These are phyloP conservation scores for Cucurbita pepo DNA, from an alignment of 306 rosid species.

Conservation along the genomic window DNA sequence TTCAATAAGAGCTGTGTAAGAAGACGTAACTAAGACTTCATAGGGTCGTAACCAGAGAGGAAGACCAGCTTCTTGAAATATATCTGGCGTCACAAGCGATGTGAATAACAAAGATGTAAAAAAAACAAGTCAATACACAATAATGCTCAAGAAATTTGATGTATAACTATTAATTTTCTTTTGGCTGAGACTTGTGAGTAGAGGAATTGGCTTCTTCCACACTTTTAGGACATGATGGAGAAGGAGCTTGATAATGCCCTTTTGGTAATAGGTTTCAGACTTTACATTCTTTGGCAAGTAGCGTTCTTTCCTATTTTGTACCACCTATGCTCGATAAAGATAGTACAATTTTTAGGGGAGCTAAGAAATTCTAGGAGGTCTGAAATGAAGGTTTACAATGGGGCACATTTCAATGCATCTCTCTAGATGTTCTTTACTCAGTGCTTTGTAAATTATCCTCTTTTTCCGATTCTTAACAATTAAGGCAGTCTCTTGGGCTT, in stretches of 20 bases:
- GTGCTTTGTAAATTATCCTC: neutral
- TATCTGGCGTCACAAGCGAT: slow-evolving; percentile 53
- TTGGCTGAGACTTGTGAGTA: neutral
- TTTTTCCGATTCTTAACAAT: neutral
- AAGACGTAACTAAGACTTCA: slow-evolving; percentile 90
- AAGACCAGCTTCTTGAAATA: slow-evolving; percentile 99
- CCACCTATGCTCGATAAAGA: neutral
- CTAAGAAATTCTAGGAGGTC: neutral
- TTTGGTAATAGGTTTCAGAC: neutral
- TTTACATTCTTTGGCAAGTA: neutral
- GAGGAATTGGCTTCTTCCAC: neutral
- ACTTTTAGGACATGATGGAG: neutral
- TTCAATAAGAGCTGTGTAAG: slow-evolving; percentile 92
- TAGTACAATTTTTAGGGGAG: neutral
- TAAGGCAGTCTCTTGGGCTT: neutral
- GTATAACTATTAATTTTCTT: neutral
- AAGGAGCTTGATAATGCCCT: neutral
- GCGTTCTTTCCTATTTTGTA: neutral
- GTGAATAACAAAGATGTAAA: neutral
- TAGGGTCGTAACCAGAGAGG: slow-evolving; percentile 99
- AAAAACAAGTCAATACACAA: neutral
- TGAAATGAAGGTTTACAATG: neutral
- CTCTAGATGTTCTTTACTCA: neutral
- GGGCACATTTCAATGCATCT: neutral
- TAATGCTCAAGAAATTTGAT: neutral